Percentiles rank a stretch among this genome's conserved stretches.
These are phyloP conservation scores for Lizanozyma gosingica DNA, from an alignment of 1,139 yeast species.

Conservation along the genomic window DNA sequence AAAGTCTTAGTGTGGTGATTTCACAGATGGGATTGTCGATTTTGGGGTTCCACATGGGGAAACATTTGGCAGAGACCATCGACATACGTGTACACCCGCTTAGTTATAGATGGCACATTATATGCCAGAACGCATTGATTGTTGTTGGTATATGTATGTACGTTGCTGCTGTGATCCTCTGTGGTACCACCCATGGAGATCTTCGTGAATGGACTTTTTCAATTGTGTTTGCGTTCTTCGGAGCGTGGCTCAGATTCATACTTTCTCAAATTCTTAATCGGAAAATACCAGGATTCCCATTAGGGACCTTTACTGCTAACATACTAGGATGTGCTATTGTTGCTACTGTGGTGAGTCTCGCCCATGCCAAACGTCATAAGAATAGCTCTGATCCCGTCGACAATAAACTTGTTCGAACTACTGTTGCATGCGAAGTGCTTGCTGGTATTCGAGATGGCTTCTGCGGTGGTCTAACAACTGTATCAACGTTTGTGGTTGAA, in stretches of 20 bases:
- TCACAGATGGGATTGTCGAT: constrained; percentile 28
- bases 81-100: constrained; percentile 16
- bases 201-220: constrained; percentile 63
- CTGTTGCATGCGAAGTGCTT: constrained; percentile 40
- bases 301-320: constrained; percentile 74
- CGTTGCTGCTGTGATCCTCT: constrained; percentile 36
- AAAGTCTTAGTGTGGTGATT: constrained; percentile 31
- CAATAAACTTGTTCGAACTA: constrained; percentile 19
- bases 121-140: constrained; percentile 14
- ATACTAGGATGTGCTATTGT: constrained; percentile 47
- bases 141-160: constrained; percentile 22
- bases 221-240: constrained; percentile 55
- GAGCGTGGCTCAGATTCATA: constrained; percentile 51
- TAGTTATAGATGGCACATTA: constrained; percentile 38
- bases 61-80: constrained; percentile 15
- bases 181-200: constrained; percentile 25
- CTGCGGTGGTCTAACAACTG: constrained; percentile 71
- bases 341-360: constrained; percentile 45
- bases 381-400: constrained; percentile 4
- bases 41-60: constrained; percentile 27
- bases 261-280: constrained; percentile 43
- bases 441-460: constrained; percentile 59
- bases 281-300: constrained; percentile 36
- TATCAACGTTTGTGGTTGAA: constrained; percentile 71
- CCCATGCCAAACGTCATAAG: constrained; percentile 28